These are phyloP conservation scores for Ophiostoma quercus DNA, from an alignment of 2,329 filamentous ascomycete genomes.

Conservation along the genomic window DNA sequence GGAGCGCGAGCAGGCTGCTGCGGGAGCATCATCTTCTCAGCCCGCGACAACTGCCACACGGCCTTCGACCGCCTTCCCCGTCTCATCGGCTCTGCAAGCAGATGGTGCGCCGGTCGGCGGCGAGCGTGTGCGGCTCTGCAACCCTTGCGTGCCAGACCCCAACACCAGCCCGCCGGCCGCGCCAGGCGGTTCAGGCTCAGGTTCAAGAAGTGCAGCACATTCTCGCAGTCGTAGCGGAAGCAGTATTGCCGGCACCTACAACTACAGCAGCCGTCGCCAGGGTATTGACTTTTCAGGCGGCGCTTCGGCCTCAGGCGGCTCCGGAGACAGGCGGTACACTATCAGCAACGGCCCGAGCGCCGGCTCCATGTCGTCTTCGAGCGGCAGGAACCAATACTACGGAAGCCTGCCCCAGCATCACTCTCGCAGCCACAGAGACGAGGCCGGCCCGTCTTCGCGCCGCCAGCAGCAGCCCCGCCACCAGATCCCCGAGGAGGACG, in stretches of 20 bases:
- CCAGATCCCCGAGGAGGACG: conserved; percentile 62
- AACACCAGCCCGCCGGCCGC: conserved; percentile 49
- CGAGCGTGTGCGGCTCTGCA: conserved; percentile 55
- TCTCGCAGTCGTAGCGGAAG: conserved; percentile 16
- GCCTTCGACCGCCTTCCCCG: not conserved
- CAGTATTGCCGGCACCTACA: not conserved
- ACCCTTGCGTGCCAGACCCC: conserved; percentile 58
- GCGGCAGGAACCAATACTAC: not conserved
- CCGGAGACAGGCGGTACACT: not conserved
- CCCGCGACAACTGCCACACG: not conserved
- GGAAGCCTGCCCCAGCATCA: not conserved
- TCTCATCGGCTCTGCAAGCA: not conserved
- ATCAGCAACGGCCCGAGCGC: not conserved
- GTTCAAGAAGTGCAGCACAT: not conserved
- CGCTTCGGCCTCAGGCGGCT: not conserved
- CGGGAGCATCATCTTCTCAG: not conserved
- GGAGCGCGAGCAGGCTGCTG: not conserved
- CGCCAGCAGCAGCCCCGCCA: conserved; percentile 24
- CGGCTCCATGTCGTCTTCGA: not conserved
- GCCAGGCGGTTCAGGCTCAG: not conserved
- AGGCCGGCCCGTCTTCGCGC: not conserved
- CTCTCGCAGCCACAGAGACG: not conserved
- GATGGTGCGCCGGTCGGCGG: conserved; percentile 43
- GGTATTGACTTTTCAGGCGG: not conserved
- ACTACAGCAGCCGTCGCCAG: conserved; percentile 32